Conservation (phyloP, 1,284 basidiomycete species). For the Ceratobasidium sp. region DNA sequence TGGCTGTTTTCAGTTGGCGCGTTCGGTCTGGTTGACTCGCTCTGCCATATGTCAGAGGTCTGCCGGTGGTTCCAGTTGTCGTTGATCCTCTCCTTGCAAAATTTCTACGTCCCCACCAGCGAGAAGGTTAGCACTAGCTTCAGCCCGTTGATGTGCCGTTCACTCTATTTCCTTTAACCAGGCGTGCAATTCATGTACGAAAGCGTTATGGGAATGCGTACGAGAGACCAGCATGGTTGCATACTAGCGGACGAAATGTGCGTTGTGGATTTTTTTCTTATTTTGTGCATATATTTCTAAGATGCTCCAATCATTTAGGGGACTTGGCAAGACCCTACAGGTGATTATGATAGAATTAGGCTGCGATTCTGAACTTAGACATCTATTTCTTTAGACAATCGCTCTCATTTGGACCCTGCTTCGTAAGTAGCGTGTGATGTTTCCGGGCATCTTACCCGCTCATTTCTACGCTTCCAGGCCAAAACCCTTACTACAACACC, state of each 20-base stretch:
- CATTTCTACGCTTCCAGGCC: conserved; percentile 63
- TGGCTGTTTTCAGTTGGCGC: not conserved
- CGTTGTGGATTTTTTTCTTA: conserved; percentile 45
- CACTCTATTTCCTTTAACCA: too few species aligned
- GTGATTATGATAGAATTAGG: conserved; percentile 52
- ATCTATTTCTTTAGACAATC: conserved; percentile 70
- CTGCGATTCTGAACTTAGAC: not conserved
- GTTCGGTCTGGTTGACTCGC: conserved; percentile 8
- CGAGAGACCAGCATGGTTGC: conserved; percentile 86
- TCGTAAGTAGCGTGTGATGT: conserved; percentile 61
- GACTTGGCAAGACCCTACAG: conserved; percentile 93
- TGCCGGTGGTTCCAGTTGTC: conserved; percentile 84
- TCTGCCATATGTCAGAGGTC: conserved; percentile 57
- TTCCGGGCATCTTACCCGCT: not conserved
- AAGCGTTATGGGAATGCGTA: conserved; percentile 92
- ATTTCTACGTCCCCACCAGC: conserved; percentile 88
- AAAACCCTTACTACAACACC: conserved; percentile 79
- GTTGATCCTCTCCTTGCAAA: conserved; percentile 88
- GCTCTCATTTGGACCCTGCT: conserved; percentile 88
- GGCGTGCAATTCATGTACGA: conserved; percentile 94
- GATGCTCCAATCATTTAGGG: conserved; percentile 66
- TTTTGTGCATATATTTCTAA: not conserved
- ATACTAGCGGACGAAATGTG: conserved; percentile 98
- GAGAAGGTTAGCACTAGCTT: conserved; percentile 69
- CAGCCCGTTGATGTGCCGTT: not conserved